phyloP scores from a whole-genome alignment of 2,329 filamentous ascomycete genomes.

The Aspergillus brunneoviolaceus region DNA sequence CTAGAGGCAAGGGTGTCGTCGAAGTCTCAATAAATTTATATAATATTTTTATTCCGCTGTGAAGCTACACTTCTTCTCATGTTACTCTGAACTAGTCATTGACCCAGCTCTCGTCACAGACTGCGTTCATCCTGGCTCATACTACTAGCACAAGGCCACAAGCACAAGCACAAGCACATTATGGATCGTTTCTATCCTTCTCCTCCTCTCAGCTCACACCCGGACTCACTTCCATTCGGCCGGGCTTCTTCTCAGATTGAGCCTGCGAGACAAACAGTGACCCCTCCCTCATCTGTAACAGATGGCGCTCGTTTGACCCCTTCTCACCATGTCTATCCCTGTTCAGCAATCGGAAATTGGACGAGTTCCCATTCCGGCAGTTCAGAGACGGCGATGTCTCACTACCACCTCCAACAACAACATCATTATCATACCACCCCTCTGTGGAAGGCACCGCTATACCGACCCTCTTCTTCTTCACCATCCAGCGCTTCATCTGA shows the following conservation, averaged over 20 bases:
- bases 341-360: conserved; percentile 23
- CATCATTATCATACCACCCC: neutral
- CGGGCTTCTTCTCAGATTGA: conserved; percentile 21
- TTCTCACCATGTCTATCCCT: conserved; percentile 19
- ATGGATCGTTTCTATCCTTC: conserved; percentile 27
- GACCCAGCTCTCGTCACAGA: neutral
- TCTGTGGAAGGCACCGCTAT: conserved; percentile 9
- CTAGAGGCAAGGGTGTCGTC: neutral
- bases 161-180: conserved; percentile 6
- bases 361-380: conserved; percentile 23
- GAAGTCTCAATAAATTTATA: conserved; percentile 6
- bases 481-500: neutral
- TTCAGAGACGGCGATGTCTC: conserved; percentile 18
- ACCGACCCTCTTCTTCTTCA: neutral
- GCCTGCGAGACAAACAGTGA: conserved; percentile 20
- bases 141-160: neutral
- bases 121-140: conserved; percentile 3
- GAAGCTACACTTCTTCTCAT: neutral
- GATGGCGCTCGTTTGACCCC: conserved; percentile 16
- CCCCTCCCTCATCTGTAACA: conserved; percentile 12
- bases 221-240: conserved; percentile 25
- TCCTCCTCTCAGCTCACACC: conserved; percentile 18
- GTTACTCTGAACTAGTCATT: neutral
- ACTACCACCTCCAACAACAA: conserved; percentile 10
- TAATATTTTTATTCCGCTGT: conserved; percentile 2